Evolutionary conservation across 2,329 filamentous ascomycete genomes (phyloP).

Genomic region (Aspergillus costaricaensis): DNA sequence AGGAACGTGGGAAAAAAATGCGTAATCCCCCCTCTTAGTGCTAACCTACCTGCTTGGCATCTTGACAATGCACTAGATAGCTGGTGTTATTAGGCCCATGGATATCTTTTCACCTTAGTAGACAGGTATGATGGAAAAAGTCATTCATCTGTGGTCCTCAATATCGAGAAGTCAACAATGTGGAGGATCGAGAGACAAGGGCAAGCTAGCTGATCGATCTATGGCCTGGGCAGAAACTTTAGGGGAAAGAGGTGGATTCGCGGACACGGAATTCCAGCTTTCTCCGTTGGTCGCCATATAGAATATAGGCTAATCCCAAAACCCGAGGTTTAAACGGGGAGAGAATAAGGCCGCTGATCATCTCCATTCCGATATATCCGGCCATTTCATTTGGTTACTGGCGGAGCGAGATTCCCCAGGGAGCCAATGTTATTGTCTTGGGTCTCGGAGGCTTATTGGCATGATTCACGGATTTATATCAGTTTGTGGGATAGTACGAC

Average conservation of each 20-base stretch:
- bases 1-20: conserved; percentile 9
- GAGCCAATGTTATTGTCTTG: not conserved
- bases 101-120: no score
- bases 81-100: not conserved
- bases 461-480: not conserved
- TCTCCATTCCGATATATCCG: conserved; percentile 7
- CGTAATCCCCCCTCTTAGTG: conserved; percentile 19
- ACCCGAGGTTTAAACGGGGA: conserved; percentile 3
- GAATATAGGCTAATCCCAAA: not conserved
- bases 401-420: not conserved
- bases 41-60: conserved; percentile 15
- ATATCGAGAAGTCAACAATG: not conserved
- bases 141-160: not conserved
- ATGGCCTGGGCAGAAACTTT: not conserved
- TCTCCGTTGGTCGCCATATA: not conserved
- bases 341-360: conserved; percentile 3
- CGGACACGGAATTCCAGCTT: not conserved
- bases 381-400: not conserved
- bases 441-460: not conserved
- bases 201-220: not conserved
- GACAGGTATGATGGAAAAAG: not conserved
- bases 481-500: conserved; percentile 2
- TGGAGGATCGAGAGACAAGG: not conserved
- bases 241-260: not conserved
- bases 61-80: not conserved